Evolutionary conservation across 2,329 filamentous ascomycete species (phyloP).

Genomic region (Ceratocystis cubensis): DNA sequence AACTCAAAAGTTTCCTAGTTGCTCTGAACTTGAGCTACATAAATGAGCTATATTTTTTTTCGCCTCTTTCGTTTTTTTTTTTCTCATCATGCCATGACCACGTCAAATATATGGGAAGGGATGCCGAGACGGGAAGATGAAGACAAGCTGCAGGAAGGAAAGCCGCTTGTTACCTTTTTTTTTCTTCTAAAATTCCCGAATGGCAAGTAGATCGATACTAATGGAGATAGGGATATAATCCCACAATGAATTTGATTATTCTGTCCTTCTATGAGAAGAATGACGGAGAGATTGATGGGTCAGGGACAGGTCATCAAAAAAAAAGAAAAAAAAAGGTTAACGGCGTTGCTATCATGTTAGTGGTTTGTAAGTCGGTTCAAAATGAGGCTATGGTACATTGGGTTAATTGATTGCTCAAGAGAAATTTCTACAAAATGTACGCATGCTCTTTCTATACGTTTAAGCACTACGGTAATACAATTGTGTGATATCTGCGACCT

Average conservation of each 20-base stretch:
- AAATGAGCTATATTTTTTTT: constrained; percentile 2
- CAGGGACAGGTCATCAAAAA: too few relatives aligned
- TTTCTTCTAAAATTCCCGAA: not conserved
- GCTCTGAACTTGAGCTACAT: not conserved
- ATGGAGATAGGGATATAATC: not conserved
- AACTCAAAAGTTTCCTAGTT: constrained; percentile 1
- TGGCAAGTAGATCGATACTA: not conserved
- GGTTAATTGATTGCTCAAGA: too few relatives aligned
- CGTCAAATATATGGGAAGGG: too few relatives aligned
- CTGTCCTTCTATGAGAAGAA: not conserved
- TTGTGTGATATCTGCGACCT: not conserved
- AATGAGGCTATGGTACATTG: too few relatives aligned
- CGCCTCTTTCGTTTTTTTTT: not conserved
- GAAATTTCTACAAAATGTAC: too few relatives aligned
- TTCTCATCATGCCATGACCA: not conserved
- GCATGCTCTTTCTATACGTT: too few relatives aligned
- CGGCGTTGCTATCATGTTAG: too few relatives aligned
- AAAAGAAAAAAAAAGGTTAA: too few relatives aligned
- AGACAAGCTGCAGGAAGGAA: not conserved
- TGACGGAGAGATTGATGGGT: not conserved
- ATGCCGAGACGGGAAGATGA: too few relatives aligned
- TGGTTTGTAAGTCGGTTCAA: too few relatives aligned
- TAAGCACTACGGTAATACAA: too few relatives aligned
- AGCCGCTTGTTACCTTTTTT: not conserved
- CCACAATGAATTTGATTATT: not conserved